Base-by-base conservation (phyloP, 495 filamentous ascomycete species). In the Aspergillus funiculosus region DNA sequence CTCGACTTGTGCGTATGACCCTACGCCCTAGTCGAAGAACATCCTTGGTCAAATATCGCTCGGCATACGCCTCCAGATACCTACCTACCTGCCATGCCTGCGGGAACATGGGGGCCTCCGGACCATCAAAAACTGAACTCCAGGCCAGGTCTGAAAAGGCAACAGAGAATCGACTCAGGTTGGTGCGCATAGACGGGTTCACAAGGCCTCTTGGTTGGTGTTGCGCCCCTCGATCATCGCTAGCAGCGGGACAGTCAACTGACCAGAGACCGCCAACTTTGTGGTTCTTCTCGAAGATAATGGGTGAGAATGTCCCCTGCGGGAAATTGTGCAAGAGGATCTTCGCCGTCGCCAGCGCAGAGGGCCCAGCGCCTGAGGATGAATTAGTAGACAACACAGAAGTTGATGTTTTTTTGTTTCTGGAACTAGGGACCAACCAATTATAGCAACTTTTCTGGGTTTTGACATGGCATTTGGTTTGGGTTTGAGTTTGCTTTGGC, bases 331-430 rank as follows among this genome's bases (percentile, higher is more conserved):
- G 78, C 2, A 89, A 63, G 6, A 95, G 73, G 0, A 82, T 85
- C 62, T 91, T 94, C 47, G 88, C 87, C 1, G 86, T 82, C 21
- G 85, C 83, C 10, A 95, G 77, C 3, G 89, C 89, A 15, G 86
- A 81, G 1, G 89, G 87, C 1, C 89, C 89, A 39, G 83, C 87
- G 38, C 89, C 89, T 80, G 40, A 8, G 6, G 14, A 0, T 20
- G 14, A 26, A 30, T 38, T 15, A 30, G 9, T n/a, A n/a, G n/a
- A n/a, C n/a, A n/a, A n/a, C n/a, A n/a, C 15, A 26, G 13, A 30
- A 13, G 20, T 24, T 43, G 37, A 38, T 26, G 42, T 41, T 15
- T 26, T 50, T 15, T 31, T 19, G 8, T 22, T 13, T 18, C 25
- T 34, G 18, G 13, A 17, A 31, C 5, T 41, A 28, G 5, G 3